Conservation (phyloP, 176 grass and related monocot species). For the Rhynchospora tenuis region DNA sequence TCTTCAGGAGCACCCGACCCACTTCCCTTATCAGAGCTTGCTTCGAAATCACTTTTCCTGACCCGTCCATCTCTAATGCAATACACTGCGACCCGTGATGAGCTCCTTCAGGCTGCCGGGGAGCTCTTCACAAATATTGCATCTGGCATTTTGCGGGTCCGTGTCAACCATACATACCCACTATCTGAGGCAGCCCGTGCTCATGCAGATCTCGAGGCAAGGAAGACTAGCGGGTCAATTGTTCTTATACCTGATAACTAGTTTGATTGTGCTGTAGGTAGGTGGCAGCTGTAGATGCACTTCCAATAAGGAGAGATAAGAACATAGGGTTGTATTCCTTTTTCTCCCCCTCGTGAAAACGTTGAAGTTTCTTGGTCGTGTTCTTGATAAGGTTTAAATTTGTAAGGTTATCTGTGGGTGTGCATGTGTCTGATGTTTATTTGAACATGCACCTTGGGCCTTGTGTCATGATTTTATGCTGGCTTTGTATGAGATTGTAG, state of each 20-base stretch:
- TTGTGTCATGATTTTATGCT: background rate
- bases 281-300: background rate
- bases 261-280: background rate
- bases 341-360: background rate
- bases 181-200: conserved; percentile 42
- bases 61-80: conserved; percentile 47
- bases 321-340: background rate
- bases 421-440: background rate
- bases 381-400: background rate
- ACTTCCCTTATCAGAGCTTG: conserved; percentile 33
- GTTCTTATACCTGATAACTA: conserved; percentile 40
- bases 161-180: conserved; percentile 42
- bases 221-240: conserved; percentile 53
- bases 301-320: background rate
- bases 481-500: background rate
- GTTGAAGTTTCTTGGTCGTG: background rate
- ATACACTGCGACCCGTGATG: conserved; percentile 40
- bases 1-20: conserved; percentile 50
- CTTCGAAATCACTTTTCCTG: conserved; percentile 47
- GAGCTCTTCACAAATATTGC: conserved; percentile 36
- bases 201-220: conserved; percentile 43
- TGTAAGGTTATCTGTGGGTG: background rate
- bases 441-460: background rate
- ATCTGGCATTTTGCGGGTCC: conserved; percentile 22
- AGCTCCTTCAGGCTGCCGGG: conserved; percentile 37